These are phyloP conservation scores for Albatrellus ellisii DNA, from an alignment of 768 basidiomycete species.

Conservation along the genomic window DNA sequence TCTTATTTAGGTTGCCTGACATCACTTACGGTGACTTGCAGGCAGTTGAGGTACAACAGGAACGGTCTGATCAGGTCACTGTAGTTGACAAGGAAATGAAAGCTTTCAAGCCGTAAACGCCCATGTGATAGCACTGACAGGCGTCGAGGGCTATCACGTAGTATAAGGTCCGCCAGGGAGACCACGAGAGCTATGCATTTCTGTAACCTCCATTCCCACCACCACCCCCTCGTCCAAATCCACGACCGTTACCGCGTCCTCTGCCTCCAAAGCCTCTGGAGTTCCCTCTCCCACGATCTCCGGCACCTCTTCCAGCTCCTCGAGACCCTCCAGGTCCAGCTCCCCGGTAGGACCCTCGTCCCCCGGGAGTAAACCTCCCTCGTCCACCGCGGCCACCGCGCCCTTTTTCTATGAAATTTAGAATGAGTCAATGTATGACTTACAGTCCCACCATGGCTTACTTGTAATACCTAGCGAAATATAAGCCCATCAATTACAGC, in stretches of 20 bases:
- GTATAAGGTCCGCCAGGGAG: too few relatives aligned
- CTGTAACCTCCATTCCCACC: neutral
- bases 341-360: slow-evolving; percentile 20
- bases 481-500: slow-evolving; percentile 1
- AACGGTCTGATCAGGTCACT: neutral
- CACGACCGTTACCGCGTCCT: neutral
- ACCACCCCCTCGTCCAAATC: neutral
- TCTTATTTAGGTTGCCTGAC: neutral
- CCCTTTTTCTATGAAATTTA: slow-evolving; percentile 24
- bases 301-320: slow-evolving; percentile 27
- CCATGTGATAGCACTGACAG: too few relatives aligned
- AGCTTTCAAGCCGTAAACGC: neutral
- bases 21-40: neutral
- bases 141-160: too few relatives aligned
- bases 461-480: slow-evolving; percentile 22
- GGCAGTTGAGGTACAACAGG: neutral
- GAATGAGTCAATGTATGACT: slow-evolving; percentile 18
- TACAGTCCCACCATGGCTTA: slow-evolving; percentile 11
- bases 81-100: neutral
- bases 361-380: slow-evolving; percentile 17
- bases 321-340: slow-evolving; percentile 32
- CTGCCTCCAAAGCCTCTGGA: neutral
- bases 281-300: neutral
- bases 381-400: slow-evolving; percentile 26
- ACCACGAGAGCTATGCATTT: too few relatives aligned